These are phyloP conservation scores for Tolypocladium album DNA, from an alignment of 2,329 filamentous ascomycete species.

Conservation along the genomic window DNA sequence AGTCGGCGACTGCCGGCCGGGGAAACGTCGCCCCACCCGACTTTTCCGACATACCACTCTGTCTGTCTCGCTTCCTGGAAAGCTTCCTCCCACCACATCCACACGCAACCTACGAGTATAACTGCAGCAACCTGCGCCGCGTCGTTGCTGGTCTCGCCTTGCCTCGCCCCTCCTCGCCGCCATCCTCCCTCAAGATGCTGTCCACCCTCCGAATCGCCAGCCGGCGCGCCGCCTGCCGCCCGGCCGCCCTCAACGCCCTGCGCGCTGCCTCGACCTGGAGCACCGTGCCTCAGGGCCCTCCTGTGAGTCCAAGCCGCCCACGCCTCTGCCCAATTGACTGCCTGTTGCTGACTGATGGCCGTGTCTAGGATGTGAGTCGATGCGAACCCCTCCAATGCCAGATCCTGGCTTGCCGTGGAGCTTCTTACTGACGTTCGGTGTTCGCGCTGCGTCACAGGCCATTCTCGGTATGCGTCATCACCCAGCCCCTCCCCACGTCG, in stretches of 20 bases:
- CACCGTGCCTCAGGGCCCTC: conserved; percentile 85
- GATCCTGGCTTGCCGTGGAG: neutral
- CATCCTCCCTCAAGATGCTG: conserved; percentile 31
- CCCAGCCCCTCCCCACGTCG: conserved; percentile 7
- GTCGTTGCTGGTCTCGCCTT: neutral
- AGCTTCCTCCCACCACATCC: neutral
- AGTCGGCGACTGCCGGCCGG: neutral
- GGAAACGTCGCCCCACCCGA: neutral
- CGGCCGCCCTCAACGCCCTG: conserved; percentile 26
- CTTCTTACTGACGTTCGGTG: neutral
- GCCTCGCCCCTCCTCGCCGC: neutral
- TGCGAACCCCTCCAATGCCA: neutral
- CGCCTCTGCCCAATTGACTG: neutral
- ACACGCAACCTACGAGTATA: neutral
- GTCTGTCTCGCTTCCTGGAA: neutral
- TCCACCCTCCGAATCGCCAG: conserved; percentile 43
- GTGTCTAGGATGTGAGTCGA: conserved; percentile 9
- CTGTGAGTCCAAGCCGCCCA: conserved; percentile 50
- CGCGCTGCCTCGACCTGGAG: conserved; percentile 74
- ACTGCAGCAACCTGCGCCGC: neutral
- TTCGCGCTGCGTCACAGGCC: conserved; percentile 36
- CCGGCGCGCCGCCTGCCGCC: conserved; percentile 34
- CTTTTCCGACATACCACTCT: neutral
- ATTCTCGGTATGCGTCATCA: conserved; percentile 57
- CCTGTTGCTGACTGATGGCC: conserved; percentile 1